Percentiles rank a stretch among this genome's conserved stretches.
These are phyloP conservation scores for Mucor racemosus DNA, from an alignment of 371 early-diverging fungal genomes.

Conservation along the genomic window DNA sequence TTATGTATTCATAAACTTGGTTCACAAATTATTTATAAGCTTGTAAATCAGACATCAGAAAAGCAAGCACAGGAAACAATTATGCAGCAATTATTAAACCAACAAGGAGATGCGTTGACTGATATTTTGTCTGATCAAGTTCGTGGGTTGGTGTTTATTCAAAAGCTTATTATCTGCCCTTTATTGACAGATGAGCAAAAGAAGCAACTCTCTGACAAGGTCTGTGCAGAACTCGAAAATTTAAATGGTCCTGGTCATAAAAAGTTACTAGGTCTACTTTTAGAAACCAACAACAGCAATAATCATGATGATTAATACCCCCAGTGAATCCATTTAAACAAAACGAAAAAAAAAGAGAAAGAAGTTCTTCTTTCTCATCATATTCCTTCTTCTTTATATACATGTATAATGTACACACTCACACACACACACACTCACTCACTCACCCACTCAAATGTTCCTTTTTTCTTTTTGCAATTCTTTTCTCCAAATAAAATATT, in stretches of 20 bases:
- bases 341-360: no score
- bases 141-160: conserved; percentile 42
- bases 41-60: conserved; percentile 87
- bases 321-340: no score
- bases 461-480: neutral
- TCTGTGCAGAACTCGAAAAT: conserved; percentile 17
- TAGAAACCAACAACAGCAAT: conserved; percentile 11
- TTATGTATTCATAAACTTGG: conserved; percentile 92
- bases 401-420: conserved; percentile 3
- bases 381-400: neutral
- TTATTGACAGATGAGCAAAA: conserved; percentile 18
- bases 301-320: conserved; percentile 14
- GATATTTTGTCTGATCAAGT: conserved; percentile 44
- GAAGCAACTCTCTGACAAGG: conserved; percentile 15
- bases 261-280: conserved; percentile 24
- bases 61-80: conserved; percentile 31
- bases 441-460: no score
- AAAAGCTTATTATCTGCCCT: conserved; percentile 41
- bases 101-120: conserved; percentile 14
- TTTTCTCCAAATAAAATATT: neutral
- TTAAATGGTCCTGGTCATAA: conserved; percentile 32
- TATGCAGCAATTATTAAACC: conserved; percentile 17
- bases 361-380: neutral
- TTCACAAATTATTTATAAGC: conserved; percentile 80
- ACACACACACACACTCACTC: conserved; percentile 7